Evolutionary conservation across 163 green algal genomes (phyloP), one percentile per base, ranked within the genome.

Genomic region (Smithsoniella earleae): DNA sequence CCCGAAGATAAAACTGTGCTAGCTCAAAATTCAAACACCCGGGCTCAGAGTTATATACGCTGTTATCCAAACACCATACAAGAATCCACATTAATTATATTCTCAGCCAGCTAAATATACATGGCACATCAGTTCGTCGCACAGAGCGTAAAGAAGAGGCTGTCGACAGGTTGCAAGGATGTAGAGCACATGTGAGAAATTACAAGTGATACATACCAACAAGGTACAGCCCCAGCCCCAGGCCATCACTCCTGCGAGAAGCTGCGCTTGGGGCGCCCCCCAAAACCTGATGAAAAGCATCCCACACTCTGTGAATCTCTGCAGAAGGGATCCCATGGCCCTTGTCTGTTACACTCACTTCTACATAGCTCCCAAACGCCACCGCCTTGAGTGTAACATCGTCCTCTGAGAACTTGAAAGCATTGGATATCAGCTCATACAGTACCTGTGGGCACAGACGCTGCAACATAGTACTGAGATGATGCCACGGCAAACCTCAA

Each of bases 351-450:
- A 69, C 58, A 16, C 30, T 13, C 18, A 69, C 20, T n/a, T n/a
- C 22, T n/a, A 34, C 58, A 38, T 6, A 3, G 25, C n/a, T 31
- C 25, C 0, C 58, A 0, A 33, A 2, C 25, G 25, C 58, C 1
- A 16, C 25, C 30, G 25, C 58, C n/a, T 30, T 25, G 16, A 69
- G 27, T 18, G 16, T 30, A 30, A 69, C 58, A 1, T 4, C 6
- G 6, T 31, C 58, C 6, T 4, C 18, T 0, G 58, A 69, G 58
- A 69, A 69, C 1, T 69, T 69, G 58, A 69, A 69, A n/a, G 27
- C 58, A 13, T 69, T 69, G 5, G 58, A n/a, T 6, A 69, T 31
- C 10, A 69, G 58, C 25, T 69, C 58, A 43, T 69, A 69, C 58
- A 69, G 58, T 31, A 38, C 58, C 58, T 69, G 58, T 31, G 43